A percentile compares a stretch with the other conserved stretches of the same genome.
phyloP scores from a whole-genome alignment of 352 stramenopile genomes.

The Globisporangium paddicum region DNA sequence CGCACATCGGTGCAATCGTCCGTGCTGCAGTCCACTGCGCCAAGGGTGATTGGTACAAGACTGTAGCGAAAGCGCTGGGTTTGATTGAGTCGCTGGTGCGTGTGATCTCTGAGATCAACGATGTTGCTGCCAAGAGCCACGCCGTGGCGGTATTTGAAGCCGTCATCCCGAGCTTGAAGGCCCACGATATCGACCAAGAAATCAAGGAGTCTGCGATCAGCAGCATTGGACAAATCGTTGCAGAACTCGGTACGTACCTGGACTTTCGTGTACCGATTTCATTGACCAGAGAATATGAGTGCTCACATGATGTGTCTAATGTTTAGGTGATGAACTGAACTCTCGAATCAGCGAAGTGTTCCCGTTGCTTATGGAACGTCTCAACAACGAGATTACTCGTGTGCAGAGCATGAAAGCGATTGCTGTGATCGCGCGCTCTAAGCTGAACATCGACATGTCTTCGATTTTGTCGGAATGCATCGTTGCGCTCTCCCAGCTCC shows the following conservation, averaged over 20 bases:
- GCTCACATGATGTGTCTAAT: slow-evolving; percentile 23
- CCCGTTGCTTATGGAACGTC: slow-evolving; percentile 91
- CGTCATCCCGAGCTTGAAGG: slow-evolving; percentile 93
- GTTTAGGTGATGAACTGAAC: slow-evolving; percentile 75
- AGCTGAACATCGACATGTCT: slow-evolving; percentile 87
- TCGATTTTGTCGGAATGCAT: slow-evolving; percentile 89
- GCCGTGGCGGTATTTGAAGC: slow-evolving; percentile 88
- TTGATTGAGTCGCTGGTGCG: slow-evolving; percentile 90
- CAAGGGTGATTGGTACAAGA: slow-evolving; percentile 98
- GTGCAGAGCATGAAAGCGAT: slow-evolving; percentile 96
- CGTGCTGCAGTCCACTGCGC: slow-evolving; percentile 86
- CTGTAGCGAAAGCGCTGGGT: slow-evolving; percentile 92
- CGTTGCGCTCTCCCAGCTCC: slow-evolving; percentile 84
- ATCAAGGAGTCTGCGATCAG: slow-evolving; percentile 97
- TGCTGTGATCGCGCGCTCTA: slow-evolving; percentile 83
- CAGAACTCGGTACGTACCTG: slow-evolving; percentile 44
- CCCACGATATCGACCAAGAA: slow-evolving; percentile 98
- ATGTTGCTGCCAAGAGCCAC: slow-evolving; percentile 39
- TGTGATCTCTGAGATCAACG: slow-evolving; percentile 53
- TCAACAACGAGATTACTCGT: slow-evolving; percentile 98
- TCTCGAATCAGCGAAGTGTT: slow-evolving; percentile 82
- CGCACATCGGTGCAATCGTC: slow-evolving; percentile 80
- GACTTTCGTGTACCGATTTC: background rate
- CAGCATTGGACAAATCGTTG: slow-evolving; percentile 88
- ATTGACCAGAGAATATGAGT: too few species aligned